Base-by-base conservation (phyloP, 2,329 filamentous ascomycete species). In the Lachnellula subtilissima region DNA sequence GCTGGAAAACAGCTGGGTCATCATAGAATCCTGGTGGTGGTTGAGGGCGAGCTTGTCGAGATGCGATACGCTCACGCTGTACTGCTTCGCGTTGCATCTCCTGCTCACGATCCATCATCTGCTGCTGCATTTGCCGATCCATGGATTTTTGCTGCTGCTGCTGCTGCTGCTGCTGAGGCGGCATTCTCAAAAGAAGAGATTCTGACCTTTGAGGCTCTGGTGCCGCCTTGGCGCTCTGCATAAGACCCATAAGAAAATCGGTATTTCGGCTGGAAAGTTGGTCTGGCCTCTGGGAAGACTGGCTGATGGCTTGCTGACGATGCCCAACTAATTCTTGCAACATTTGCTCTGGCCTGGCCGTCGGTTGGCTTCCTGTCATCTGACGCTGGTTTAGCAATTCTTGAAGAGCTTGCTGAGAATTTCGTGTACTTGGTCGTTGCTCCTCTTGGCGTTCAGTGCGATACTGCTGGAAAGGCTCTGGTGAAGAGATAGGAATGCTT, bases 161-260 rank as follows among this genome's bases (percentile, higher is more conserved):
- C 32, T 64, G 59, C 11, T 40, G 54, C 46, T 63, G 65, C 32
- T 64, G 59, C 11, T 40, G 54, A 14, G 63, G 67, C 32, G 60
- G 61, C 61, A 76, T 75, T 54, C 80, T 75, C 70, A 82, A 75
- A 51, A 81, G 68, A 48, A 77, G 67, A 54, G 81, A 80, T 52
- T 84, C 82, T 36, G 75, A 74, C 58, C 77, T 73, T 40, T 78
- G 78, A 5, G 73, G 70, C 28, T 84, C 80, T 17, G 78, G 75
- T 3, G 72, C 74, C 39, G 73, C 74, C 56, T 79, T 77, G 22
- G 71, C 69, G 59, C 73, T 71, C 63, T 87, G 83, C 89, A 96
- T 94, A 32, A 96, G 78, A 59, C 86, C 88, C 72, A 96, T 89
- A 49, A 96, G 75, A 69, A 94, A 92, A 61, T 95, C 88, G n/a